These are phyloP conservation scores for Zygosaccharomyces bailii DNA, from an alignment of 805 yeast genomes.

Conservation along the genomic window DNA sequence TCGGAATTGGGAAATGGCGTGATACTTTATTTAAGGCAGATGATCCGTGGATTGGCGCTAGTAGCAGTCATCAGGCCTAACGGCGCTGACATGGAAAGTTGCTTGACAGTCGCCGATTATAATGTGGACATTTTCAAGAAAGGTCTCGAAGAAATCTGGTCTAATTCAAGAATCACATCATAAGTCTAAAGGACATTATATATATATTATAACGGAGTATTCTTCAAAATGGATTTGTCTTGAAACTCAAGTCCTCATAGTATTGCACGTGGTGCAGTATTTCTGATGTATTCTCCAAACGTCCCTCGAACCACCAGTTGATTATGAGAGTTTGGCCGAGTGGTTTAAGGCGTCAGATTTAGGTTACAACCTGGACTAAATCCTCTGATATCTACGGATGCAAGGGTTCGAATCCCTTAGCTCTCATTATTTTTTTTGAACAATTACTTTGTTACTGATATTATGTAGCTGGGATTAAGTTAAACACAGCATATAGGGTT, in stretches of 20 bases:
- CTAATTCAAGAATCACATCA: slow-evolving; percentile 31
- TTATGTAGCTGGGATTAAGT: too few relatives aligned
- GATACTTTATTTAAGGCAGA: slow-evolving; percentile 78
- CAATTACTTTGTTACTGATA: too few relatives aligned
- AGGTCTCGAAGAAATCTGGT: slow-evolving; percentile 65
- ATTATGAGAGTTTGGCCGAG: slow-evolving; percentile 42
- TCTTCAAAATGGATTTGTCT: neutral
- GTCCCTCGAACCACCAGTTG: neutral
- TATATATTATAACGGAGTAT: neutral
- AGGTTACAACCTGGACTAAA: slow-evolving; percentile 32
- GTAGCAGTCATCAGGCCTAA: slow-evolving; percentile 81
- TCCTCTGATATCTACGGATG: slow-evolving; percentile 45
- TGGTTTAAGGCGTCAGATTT: slow-evolving; percentile 46
- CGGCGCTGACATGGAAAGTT: slow-evolving; percentile 44
- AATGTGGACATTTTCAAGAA: slow-evolving; percentile 78
- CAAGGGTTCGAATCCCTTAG: slow-evolving; percentile 46
- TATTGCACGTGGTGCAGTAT: too few relatives aligned
- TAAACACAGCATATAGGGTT: too few relatives aligned
- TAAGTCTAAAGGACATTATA: neutral
- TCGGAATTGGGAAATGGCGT: slow-evolving; percentile 80
- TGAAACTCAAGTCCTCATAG: neutral
- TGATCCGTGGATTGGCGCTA: slow-evolving; percentile 89
- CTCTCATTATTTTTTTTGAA: slow-evolving; percentile 36
- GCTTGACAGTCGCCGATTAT: slow-evolving; percentile 74
- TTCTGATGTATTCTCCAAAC: neutral